These are phyloP conservation scores for Cladorrhinum sp. DNA, from an alignment of 2,329 filamentous ascomycete genomes.

Conservation along the genomic window DNA sequence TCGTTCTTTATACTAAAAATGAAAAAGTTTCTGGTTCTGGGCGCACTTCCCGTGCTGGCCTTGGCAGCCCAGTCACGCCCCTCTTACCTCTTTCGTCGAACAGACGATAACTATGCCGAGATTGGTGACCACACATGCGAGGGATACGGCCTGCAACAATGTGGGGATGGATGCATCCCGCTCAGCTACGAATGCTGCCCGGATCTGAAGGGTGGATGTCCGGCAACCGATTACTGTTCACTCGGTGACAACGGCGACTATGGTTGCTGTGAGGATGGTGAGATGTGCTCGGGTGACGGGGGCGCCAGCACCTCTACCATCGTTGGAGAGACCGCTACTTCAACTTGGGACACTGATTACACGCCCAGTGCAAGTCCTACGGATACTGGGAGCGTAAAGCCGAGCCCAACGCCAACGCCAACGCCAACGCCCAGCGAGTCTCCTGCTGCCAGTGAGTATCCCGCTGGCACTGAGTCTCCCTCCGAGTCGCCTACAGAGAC, in stretches of 20 bases:
- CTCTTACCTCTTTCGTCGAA: slow-evolving; percentile 7
- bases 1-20: slow-evolving; percentile 17
- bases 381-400: no score
- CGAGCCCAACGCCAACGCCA: neutral
- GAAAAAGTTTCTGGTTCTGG: slow-evolving; percentile 21
- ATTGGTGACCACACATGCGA: neutral
- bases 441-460: neutral
- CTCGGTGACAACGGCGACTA: slow-evolving; percentile 7
- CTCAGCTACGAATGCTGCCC: slow-evolving; percentile 14
- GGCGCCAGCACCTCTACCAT: slow-evolving; percentile 5
- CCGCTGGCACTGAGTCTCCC: neutral
- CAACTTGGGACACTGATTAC: neutral
- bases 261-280: slow-evolving; percentile 12
- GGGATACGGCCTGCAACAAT: slow-evolving; percentile 8
- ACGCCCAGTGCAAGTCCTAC: no score
- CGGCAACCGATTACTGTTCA: neutral
- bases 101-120: neutral
- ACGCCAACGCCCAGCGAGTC: neutral
- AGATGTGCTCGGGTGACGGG: slow-evolving; percentile 12
- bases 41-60: slow-evolving; percentile 17
- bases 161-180: slow-evolving; percentile 13
- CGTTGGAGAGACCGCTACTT: neutral
- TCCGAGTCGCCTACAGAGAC: neutral
- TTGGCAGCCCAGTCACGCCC: slow-evolving; percentile 7
- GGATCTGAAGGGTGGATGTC: slow-evolving; percentile 4